Base-by-base conservation (phyloP, 176 grass and related monocot species). In the Carex kokanica region DNA sequence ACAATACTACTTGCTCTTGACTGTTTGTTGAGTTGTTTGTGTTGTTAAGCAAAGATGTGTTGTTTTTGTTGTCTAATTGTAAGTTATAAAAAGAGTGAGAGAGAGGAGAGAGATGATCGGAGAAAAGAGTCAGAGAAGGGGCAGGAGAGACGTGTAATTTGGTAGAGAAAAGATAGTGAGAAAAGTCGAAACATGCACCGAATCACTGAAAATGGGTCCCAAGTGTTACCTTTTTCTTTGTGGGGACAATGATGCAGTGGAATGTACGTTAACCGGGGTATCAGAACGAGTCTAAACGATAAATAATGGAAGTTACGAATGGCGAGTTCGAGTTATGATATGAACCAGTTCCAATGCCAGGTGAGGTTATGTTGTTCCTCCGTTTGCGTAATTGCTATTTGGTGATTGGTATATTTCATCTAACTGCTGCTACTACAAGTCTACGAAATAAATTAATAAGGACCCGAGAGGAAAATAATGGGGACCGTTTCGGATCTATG, bases 121-220 rank as follows among this genome's bases (percentile, higher is more conserved):
- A 72, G 77, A 69, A 45, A 58, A 16, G 64, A 59, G 78, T 86
- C 84, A 86, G 49, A 81, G 53, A 65, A 65, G 43, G 24, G 61
- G 52, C 57, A 72, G 78, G 45, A 86, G 64, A n/a, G n/a, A 70
- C 31, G 78, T 81, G 61, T 56, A 55, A 17, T 75, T 81, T 74
- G 52, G 52, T 63, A 62, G 13, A 82, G 43, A 70, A 82, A 71
- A 81, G 51, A 12, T 6, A 47, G 38, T n/a, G 24, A 24, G 15
- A 20, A 68, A 51, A 45, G 40, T 53, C 3, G 13, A 65, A 29
- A 17, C 43, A 45, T 52, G 80, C 23, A 67, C 41, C 60, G 60
- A 10, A 3, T 52, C 60, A 45, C 78, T 81, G 78, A 41, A 12
- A 45, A 1, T 15, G 54, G 78, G 78, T 43, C 78, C 32, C 29